phyloP scores from a whole-genome alignment of 164 flowering plant genomes.

The Nelumbo lutea region DNA sequence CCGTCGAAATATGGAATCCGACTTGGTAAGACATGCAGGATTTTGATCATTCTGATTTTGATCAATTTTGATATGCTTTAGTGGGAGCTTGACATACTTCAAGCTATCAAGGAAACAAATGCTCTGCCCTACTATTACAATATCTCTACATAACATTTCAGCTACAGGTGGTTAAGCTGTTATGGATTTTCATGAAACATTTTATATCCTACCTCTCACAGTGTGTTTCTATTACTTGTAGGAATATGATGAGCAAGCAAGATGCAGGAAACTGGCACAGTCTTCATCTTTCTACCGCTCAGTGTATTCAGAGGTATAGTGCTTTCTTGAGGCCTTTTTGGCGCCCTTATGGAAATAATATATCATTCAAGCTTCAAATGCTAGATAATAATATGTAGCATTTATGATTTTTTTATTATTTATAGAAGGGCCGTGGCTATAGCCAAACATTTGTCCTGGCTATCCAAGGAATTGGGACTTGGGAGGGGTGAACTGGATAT shows the following conservation, averaged over 20 bases:
- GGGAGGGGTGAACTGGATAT: too few relatives aligned
- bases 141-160: not conserved
- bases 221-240: conserved; percentile 4
- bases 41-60: too few relatives aligned
- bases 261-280: conserved; percentile 22
- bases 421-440: too few relatives aligned
- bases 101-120: too few relatives aligned
- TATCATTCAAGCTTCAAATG: not conserved
- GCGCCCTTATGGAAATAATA: not conserved
- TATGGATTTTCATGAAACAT: not conserved
- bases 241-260: conserved; percentile 15
- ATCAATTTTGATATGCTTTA: too few relatives aligned
- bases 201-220: not conserved
- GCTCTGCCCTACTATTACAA: too few relatives aligned
- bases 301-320: conserved; percentile 47
- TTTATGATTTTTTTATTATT: not conserved
- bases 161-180: not conserved
- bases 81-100: too few relatives aligned
- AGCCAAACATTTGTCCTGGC: too few relatives aligned
- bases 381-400: not conserved
- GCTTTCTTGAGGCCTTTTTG: not conserved
- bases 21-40: too few relatives aligned
- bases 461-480: too few relatives aligned
- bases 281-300: conserved; percentile 33
- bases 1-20: too few relatives aligned